Evolutionary conservation across 2,329 filamentous ascomycete genomes (phyloP).

Genomic region (Claviceps spartinae): DNA sequence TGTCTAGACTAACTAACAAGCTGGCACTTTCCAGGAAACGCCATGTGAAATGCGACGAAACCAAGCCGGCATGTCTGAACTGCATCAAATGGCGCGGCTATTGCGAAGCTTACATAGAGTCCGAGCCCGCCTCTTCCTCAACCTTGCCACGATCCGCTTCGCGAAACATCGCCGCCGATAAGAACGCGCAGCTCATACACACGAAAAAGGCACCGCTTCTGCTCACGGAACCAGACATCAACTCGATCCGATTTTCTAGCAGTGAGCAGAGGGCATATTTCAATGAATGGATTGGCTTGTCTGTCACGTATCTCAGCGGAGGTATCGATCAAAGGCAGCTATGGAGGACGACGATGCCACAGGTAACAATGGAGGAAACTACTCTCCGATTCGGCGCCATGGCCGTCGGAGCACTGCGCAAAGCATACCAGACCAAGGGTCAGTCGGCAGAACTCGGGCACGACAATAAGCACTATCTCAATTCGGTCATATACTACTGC

Average conservation of each 20-base stretch:
- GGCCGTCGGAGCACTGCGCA: conserved; percentile 26
- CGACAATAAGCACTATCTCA: conserved; percentile 25
- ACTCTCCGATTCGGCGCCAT: conserved; percentile 26
- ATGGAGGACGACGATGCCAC: conserved; percentile 28
- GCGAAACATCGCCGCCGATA: conserved; percentile 2
- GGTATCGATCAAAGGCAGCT: conserved; percentile 19
- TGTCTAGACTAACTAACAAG: not conserved
- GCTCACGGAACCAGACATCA: conserved; percentile 20
- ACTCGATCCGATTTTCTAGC: conserved; percentile 21
- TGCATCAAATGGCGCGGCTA: conserved; percentile 28
- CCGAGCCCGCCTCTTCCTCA: conserved; percentile 4
- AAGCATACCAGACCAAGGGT: conserved; percentile 16
- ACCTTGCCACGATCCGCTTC: not conserved
- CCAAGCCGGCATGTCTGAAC: conserved; percentile 26
- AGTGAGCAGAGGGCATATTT: conserved; percentile 24
- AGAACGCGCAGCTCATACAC: conserved; percentile 16
- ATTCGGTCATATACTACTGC: conserved; percentile 27
- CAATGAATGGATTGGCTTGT: conserved; percentile 23
- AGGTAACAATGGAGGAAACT: conserved; percentile 24
- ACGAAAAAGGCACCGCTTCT: conserved; percentile 17
- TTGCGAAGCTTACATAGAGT: conserved; percentile 21
- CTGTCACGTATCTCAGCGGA: conserved; percentile 22
- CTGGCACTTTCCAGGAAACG: conserved; percentile 18
- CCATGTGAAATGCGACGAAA: conserved; percentile 30
- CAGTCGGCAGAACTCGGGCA: conserved; percentile 10